Evolutionary conservation across 768 basidiomycete genomes (phyloP), one percentile per base, ranked within the genome.

Genomic region (Serpula lacrymans): DNA sequence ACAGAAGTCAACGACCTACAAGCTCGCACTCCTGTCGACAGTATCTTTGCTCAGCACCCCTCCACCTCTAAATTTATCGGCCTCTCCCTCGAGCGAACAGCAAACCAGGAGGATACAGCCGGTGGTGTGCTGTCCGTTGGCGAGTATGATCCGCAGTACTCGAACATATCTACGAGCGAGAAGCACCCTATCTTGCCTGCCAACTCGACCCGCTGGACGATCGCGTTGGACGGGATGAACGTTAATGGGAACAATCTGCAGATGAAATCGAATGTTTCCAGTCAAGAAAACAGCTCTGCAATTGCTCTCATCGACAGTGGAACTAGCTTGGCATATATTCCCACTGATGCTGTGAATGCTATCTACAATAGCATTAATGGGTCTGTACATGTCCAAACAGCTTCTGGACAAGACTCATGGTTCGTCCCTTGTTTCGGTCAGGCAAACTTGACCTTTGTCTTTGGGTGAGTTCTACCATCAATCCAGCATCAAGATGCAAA

Each of bases 221-320:
- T 67, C 20, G 45, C 71, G 23, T 44, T 73, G 26, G 65, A 66
- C 2, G 63, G 60, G 4, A 58, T 75, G 41, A 47, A 43, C 12
- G 60, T 72, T 10, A 59, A 66, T 40, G 62, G 60, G 0, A 44
- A 45, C n/a, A n/a, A 37, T 1, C 28, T 63, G 14, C 16, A 40
- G 0, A 49, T 72, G 36, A 43, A 34, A 4, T 68, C 72, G 1
- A 31, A n/a, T n/a, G 55, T 62, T 23, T 31, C 43, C 2, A 58
- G 55, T 2, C 55, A 63, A 4, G 59, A 68, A 6, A 42, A 46
- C 0, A 67, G 59, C 1, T 49, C 57, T 1, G 52, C 57, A 13
- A 55, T 66, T 12, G 58, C 68, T 8, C 54, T 74, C 8, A 50
- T 74, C 28, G 72, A 73, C 31, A 74, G 69, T 4, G 72, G 72